Evolutionary conservation across 1,139 yeast genomes (phyloP), one percentile per base, ranked within the genome.

Genomic region (Barnettozyma hawaiiensis): DNA sequence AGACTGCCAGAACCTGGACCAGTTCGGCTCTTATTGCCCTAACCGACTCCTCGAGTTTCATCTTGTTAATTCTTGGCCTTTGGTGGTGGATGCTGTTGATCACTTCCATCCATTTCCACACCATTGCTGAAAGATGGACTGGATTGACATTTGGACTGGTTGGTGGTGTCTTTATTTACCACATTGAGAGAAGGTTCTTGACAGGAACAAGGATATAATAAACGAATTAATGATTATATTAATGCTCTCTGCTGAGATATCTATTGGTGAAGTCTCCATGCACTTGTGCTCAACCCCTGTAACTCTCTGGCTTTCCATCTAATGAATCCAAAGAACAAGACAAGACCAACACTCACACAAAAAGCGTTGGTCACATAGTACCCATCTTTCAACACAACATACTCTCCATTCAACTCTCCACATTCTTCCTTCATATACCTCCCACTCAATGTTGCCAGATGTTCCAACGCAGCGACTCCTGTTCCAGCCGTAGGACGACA

Each of bases 71-170:
- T 35, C 63, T 80, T 22, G 57, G 61, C 1, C 60, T 86, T 36
- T 89, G 96, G 94, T 74, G 85, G 74, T 85, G 85, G 77, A 89
- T 90, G 95, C 69, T 89, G 38, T 64, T 89, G 38, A 79, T 86
- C 76, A 90, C 98, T 0, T 76, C 85, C 48, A 72, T 85, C 14
- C 83, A 84, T 58, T 90, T 89, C 72, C 98, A 92, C 63, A 80
- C 94, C 1, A 64, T 85, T 37, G 54, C 66, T 4, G 98, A 92
- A 57, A 84, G 85, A 58, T 54, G 83, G 8, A 75, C 75, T 23
- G 95, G 95, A 1, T 61, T 82, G 37, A 11, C 70, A 4, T 81
- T 80, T 63, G 89, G 86, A 5, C 75, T 75, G 54, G 41, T 68
- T 14, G 80, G 75, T 14, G 80, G 75, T 16, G 60, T 74, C 5